Conservation (phyloP, 148 eudicot species). For the Persicaria tinctoria region DNA sequence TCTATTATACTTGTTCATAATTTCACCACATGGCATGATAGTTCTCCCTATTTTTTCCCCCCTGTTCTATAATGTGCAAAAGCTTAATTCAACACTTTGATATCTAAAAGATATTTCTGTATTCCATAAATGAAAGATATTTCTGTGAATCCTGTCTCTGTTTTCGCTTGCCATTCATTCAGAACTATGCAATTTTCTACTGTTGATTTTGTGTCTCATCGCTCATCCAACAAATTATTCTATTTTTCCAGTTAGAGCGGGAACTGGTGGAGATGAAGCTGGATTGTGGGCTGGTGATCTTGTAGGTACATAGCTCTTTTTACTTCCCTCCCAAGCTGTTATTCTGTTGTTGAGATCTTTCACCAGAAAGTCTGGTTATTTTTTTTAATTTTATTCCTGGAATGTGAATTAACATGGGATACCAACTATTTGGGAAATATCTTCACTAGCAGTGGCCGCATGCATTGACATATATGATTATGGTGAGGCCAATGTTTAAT, state of each 20-base stretch:
- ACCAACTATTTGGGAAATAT: background rate
- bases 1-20: background rate
- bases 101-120: background rate
- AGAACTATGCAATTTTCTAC: background rate
- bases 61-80: background rate
- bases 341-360: background rate
- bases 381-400: background rate
- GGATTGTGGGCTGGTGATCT: constrained; percentile 99
- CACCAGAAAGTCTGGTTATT: background rate
- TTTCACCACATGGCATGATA: background rate
- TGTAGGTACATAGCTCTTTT: constrained; percentile 85
- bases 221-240: background rate
- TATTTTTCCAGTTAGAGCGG: constrained; percentile 79
- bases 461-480: background rate
- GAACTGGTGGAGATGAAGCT: constrained; percentile 99
- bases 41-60: background rate
- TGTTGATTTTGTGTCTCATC: background rate
- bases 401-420: background rate
- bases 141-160: background rate
- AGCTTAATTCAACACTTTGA: background rate
- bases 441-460: background rate
- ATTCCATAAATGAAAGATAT: no score
- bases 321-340: background rate
- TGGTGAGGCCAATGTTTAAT: background rate
- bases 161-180: background rate